Conservation (phyloP, 2,329 filamentous ascomycete genomes). For the Hypoxylon sp. region DNA sequence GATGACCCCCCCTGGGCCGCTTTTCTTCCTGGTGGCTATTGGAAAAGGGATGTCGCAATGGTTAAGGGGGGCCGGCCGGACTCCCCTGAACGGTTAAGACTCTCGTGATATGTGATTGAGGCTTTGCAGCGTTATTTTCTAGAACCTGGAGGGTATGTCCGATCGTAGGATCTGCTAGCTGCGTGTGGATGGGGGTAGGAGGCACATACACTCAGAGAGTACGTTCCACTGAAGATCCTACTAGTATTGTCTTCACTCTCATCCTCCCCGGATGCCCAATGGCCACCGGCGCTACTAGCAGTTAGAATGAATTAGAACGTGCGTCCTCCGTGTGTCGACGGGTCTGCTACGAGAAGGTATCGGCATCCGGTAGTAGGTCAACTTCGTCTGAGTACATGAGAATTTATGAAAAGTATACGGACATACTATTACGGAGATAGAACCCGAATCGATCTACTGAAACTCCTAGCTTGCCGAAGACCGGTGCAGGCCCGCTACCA, state of each 20-base stretch:
- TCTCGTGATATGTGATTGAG: constrained; percentile 1
- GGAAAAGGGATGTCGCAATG: constrained; percentile 7
- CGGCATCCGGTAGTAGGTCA: no score
- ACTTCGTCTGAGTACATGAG: no score
- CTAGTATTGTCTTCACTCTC: constrained; percentile 4
- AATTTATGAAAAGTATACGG: no score
- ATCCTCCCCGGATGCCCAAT: background rate
- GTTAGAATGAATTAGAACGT: constrained; percentile 1
- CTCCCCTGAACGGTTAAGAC: constrained; percentile 5
- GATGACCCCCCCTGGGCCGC: background rate
- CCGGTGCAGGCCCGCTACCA: no score
- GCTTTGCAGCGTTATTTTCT: constrained; percentile 21
- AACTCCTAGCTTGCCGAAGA: no score
- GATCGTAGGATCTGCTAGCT: background rate
- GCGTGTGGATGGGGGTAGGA: constrained; percentile 3
- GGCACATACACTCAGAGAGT: background rate
- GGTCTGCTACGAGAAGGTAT: background rate
- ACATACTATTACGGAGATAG: no score
- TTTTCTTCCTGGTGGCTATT: constrained; percentile 27
- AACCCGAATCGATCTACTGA: no score
- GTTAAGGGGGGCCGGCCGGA: background rate
- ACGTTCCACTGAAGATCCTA: constrained; percentile 12
- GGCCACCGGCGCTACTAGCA: background rate
- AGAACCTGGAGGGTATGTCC: constrained; percentile 10
- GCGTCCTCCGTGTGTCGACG: background rate